Evolutionary conservation across 257 asterid genomes (phyloP).

Genomic region (Leonotis leonurus): DNA sequence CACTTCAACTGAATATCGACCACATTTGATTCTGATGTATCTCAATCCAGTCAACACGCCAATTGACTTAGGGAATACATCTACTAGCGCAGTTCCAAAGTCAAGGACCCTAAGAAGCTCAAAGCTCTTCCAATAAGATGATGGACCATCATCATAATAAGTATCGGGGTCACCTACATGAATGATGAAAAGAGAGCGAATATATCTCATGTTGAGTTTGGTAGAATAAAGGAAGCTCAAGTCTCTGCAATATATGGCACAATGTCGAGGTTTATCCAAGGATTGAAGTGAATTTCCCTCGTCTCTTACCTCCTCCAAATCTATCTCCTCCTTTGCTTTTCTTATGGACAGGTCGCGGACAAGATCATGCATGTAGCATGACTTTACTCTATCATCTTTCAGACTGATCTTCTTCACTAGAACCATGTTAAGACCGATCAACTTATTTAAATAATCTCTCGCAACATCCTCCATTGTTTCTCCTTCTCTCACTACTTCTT

Average conservation of each 20-base stretch:
- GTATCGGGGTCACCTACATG: accelerated
- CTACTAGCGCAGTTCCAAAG: neutral
- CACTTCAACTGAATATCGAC: neutral
- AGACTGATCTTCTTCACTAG: conserved; percentile 4
- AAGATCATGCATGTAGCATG: conserved; percentile 16
- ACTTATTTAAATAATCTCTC: conserved; percentile 13
- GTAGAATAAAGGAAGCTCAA: neutral
- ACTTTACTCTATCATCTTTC: neutral
- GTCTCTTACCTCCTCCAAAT: neutral
- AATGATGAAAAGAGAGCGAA: neutral
- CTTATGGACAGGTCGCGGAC: conserved; percentile 10
- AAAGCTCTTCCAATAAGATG: neutral
- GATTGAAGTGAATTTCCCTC: neutral
- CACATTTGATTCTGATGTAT: neutral
- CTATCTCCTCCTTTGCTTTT: conserved; percentile 20
- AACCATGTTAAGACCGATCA: conserved; percentile 18
- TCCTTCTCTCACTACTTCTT: neutral
- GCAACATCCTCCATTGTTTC: neutral
- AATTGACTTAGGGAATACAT: neutral
- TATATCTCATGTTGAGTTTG: neutral
- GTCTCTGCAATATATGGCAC: neutral
- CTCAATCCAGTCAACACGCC: neutral
- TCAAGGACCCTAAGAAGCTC: neutral
- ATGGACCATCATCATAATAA: neutral
- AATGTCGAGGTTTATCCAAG: neutral